These are phyloP conservation scores for Arthrobotrys musiformis DNA, from an alignment of 2,329 filamentous ascomycete genomes.

Conservation along the genomic window DNA sequence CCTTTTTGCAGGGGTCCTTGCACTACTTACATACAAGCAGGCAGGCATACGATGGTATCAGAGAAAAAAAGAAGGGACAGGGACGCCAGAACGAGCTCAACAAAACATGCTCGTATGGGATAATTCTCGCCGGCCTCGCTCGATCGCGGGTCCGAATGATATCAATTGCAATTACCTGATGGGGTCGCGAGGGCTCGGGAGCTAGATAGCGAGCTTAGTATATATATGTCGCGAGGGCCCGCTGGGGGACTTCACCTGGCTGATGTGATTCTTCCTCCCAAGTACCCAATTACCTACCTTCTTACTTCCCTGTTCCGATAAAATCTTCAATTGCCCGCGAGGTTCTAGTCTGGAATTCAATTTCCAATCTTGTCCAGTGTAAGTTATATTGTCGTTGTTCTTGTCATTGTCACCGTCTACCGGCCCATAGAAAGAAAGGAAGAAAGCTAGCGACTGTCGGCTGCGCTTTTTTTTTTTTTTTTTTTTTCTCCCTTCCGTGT, in stretches of 20 bases:
- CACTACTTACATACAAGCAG: no score
- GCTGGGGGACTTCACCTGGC: no score
- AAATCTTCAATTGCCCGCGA: background rate
- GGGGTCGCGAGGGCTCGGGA: conserved; percentile 13
- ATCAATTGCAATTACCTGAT: no score
- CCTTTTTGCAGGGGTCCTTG: conserved; percentile 23
- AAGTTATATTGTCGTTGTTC: no score
- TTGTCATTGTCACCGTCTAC: background rate
- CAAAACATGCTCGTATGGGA: conserved; percentile 27
- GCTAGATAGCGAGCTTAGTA: no score
- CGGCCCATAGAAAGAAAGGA: no score
- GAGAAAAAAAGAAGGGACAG: conserved; percentile 11
- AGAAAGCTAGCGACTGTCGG: conserved; percentile 6
- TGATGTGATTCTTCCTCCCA: no score
- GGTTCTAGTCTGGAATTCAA: no score
- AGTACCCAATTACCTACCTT: no score
- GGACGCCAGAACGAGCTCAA: conserved; percentile 36
- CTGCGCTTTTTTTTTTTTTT: conserved; percentile 13
- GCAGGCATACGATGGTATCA: conserved; percentile 21
- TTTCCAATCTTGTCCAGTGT: no score
- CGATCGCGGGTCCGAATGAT: conserved; percentile 41
- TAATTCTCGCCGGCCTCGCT: conserved; percentile 35
- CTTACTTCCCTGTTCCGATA: no score
- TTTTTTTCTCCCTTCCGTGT: background rate
- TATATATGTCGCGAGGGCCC: no score